A percentile compares a stretch with the other conserved stretches of the same genome.
phyloP scores from a whole-genome alignment of 2,329 filamentous ascomycete species.

The Nothophaeocryptopus gaeumannii region DNA sequence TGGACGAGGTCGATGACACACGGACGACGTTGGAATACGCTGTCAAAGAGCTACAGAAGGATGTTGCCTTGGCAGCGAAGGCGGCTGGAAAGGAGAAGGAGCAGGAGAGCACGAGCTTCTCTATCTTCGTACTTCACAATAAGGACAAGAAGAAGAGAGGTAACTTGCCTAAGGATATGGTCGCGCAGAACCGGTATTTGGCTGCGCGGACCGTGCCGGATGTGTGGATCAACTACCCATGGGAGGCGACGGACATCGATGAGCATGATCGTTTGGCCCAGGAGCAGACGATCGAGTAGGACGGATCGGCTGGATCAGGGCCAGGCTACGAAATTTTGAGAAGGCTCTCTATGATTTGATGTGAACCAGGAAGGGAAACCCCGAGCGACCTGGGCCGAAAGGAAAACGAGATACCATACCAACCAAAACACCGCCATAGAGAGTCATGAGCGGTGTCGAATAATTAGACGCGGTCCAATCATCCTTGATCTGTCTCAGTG shows the following conservation, averaged over 20 bases:
- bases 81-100: constrained; percentile 60
- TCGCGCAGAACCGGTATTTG: constrained; percentile 69
- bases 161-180: constrained; percentile 72
- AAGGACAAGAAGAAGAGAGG: constrained; percentile 98
- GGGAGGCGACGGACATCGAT: constrained; percentile 94
- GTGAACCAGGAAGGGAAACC: no score
- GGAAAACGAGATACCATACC: no score
- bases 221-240: constrained; percentile 98
- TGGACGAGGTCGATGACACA: constrained; percentile 95
- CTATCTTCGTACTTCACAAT: constrained; percentile 96
- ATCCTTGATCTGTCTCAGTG: no score
- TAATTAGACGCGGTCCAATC: no score
- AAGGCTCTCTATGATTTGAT: no score
- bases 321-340: no score
- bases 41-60: constrained; percentile 89
- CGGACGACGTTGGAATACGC: constrained; percentile 92
- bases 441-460: no score
- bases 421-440: no score
- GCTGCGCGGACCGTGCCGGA: constrained; percentile 88
- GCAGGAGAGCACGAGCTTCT: constrained; percentile 77
- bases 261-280: constrained; percentile 75
- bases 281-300: constrained; percentile 22
- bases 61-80: constrained; percentile 77
- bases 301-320: no score
- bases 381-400: no score